Conservation (phyloP, 441 rosid genomes). For the Lepidium campestre region DNA sequence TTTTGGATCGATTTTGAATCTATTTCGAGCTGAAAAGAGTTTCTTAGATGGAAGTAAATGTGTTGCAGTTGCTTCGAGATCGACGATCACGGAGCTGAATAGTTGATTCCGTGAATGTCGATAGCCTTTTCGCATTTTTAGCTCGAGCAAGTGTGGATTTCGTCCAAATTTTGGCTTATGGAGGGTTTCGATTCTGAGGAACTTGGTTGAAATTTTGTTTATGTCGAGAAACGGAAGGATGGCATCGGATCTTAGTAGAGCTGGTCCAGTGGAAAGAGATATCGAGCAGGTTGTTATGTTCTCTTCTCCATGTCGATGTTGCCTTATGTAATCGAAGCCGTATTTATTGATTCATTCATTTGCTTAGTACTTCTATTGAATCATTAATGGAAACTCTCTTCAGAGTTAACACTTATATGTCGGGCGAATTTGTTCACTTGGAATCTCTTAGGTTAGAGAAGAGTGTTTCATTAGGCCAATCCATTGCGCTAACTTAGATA, state of each 20-base stretch:
- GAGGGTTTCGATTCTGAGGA: conserved; percentile 18
- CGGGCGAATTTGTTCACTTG: conserved; percentile 2
- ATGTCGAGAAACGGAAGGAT: conserved; percentile 66
- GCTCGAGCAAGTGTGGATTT: conserved; percentile 8
- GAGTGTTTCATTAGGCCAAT: not conserved
- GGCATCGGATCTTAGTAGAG: conserved; percentile 83
- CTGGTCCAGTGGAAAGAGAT: conserved; percentile 81
- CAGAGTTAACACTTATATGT: not conserved
- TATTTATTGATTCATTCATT: not conserved
- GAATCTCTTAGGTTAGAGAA: conserved; percentile 7
- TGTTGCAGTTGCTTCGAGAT: conserved; percentile 19
- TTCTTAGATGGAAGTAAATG: conserved; percentile 26
- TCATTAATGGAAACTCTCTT: not conserved
- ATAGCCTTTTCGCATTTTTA: conserved; percentile 4
- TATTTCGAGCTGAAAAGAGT: conserved; percentile 8
- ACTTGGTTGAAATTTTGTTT: not conserved
- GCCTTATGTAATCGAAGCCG: not conserved
- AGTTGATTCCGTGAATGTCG: conserved; percentile 32
- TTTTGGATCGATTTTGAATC: conserved; percentile 18
- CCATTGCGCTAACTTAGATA: not conserved
- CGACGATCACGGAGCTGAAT: conserved; percentile 15
- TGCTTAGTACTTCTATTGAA: not conserved
- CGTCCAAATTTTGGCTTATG: conserved; percentile 3
- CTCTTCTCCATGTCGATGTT: not conserved
- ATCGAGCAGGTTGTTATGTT: conserved; percentile 64